Conservation (phyloP, 495 filamentous ascomycete species). For the Antarctomyces pellizariae region DNA sequence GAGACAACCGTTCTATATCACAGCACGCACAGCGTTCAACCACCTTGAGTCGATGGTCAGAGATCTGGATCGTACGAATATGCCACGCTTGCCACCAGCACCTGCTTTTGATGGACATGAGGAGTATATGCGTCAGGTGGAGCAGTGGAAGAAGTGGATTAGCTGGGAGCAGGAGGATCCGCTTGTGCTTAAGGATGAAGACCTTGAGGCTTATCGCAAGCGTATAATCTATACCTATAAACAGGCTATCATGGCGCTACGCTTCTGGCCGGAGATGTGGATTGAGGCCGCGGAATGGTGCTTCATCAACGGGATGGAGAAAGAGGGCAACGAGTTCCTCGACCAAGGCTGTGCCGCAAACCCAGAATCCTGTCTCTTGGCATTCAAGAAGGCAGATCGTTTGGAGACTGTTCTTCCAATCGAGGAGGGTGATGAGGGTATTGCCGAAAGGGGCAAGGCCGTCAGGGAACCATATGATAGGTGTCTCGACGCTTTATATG, state of each 20-base stretch:
- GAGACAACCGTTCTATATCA: constrained; percentile 78
- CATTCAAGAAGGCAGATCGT: constrained; percentile 72
- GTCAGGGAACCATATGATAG: constrained; percentile 66
- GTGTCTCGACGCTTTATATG: constrained; percentile 65
- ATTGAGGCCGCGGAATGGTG: constrained; percentile 88
- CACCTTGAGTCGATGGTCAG: constrained; percentile 67
- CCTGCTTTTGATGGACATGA: constrained; percentile 69
- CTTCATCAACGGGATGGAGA: constrained; percentile 42
- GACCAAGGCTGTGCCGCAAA: constrained; percentile 66
- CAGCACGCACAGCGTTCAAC: constrained; percentile 63
- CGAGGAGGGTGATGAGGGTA: constrained; percentile 47
- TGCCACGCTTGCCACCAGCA: constrained; percentile 61
- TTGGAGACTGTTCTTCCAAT: constrained; percentile 46
- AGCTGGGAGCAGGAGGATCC: constrained; percentile 85
- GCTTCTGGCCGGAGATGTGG: constrained; percentile 91
- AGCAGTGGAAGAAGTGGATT: constrained; percentile 84
- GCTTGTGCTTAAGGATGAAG: constrained; percentile 59
- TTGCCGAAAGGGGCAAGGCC: constrained; percentile 42
- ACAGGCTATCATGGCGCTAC: constrained; percentile 77
- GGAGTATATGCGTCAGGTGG: constrained; percentile 68
- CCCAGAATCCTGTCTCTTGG: constrained; percentile 74
- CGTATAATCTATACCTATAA: constrained; percentile 79
- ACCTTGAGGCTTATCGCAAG: constrained; percentile 41
- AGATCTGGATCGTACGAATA: constrained; percentile 48
- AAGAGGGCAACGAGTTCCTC: constrained; percentile 51